Evolutionary conservation across 805 yeast species (phyloP), one percentile per base, ranked within the genome.

Genomic region (Saturnispora silvae): DNA sequence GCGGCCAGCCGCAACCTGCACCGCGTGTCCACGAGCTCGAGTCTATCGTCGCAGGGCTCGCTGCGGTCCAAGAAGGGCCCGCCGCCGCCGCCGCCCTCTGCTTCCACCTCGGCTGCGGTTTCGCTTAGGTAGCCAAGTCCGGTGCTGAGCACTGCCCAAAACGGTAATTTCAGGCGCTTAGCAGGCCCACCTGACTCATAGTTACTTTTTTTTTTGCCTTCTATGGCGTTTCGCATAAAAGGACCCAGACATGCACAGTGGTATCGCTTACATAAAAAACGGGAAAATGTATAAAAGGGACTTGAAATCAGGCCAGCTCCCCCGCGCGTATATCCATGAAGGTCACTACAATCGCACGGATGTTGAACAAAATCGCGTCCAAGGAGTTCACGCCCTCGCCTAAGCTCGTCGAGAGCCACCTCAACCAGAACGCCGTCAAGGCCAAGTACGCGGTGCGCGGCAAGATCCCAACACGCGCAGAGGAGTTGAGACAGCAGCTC

Each of bases 371-470:
- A 14, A 41, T 40, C 11, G 40, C 40, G 7, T 43, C 43, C 13
- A 22, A 33, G 20, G 35, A 42, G 2, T 56, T 57, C 37, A 44
- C 33, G 19, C 64, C 65, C n/a, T 62, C 63, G 10, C 27, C 46
- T 2, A 46, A 43, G 22, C 51, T 79, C 27, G 45, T 60, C 2
- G 53, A 68, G 10, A 50, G 53, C 1, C 84, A 81, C 44, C 63
- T 87, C 49, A 89, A 89, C 57, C 76, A 70, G 40, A 64, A 71
- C 40, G 86, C 89, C 7, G 64, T 85, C 34, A 74, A 75, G 37
- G 97, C 98, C 16, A 81, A 87, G 54, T 92, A 92, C 54, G 99
- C 98, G 4, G 98, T 92, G 20, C 70, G 99, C 52, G 99, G 99
- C 20, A 68, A 74, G 24, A 81, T 92, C 42, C 97, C 98, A n/a